Conservation (phyloP, 2,329 filamentous ascomycete species). For the Lecanicillium sp. region DNA sequence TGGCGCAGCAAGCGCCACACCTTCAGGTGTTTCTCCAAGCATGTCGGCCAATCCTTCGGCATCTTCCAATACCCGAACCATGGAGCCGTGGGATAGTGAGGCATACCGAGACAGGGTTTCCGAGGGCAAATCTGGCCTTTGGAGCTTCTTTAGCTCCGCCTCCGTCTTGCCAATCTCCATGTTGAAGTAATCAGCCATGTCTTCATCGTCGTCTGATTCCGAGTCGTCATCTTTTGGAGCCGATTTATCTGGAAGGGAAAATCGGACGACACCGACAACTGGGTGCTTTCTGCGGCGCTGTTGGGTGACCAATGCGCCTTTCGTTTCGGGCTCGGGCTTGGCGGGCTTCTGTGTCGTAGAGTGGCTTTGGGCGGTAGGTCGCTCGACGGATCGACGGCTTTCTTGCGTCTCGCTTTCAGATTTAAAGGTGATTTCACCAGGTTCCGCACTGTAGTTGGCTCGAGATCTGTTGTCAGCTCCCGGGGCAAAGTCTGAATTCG, state of each 20-base stretch:
- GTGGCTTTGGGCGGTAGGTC: constrained; percentile 7
- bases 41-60: constrained; percentile 33
- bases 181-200: constrained; percentile 49
- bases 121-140: constrained; percentile 28
- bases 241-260: constrained; percentile 31
- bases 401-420: constrained; percentile 27
- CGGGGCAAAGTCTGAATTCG: constrained; percentile 32
- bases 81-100: constrained; percentile 37
- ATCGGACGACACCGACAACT: constrained; percentile 24
- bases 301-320: not conserved
- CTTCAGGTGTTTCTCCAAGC: constrained; percentile 31
- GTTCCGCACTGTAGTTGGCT: constrained; percentile 34
- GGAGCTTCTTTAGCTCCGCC: constrained; percentile 37
- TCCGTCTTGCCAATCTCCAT: constrained; percentile 44
- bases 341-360: constrained; percentile 5
- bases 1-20: constrained; percentile 14
- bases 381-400: not conserved
- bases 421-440: constrained; percentile 36
- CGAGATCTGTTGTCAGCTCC: constrained; percentile 26
- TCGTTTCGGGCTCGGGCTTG: constrained; percentile 2
- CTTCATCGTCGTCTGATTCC: constrained; percentile 50
- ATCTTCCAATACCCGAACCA: constrained; percentile 38
- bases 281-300: constrained; percentile 20
- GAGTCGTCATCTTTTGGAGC: constrained; percentile 22
- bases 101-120: constrained; percentile 39